Base-by-base conservation (phyloP, 139 green algal species). In the Chlamydomonas asymmetrica region DNA sequence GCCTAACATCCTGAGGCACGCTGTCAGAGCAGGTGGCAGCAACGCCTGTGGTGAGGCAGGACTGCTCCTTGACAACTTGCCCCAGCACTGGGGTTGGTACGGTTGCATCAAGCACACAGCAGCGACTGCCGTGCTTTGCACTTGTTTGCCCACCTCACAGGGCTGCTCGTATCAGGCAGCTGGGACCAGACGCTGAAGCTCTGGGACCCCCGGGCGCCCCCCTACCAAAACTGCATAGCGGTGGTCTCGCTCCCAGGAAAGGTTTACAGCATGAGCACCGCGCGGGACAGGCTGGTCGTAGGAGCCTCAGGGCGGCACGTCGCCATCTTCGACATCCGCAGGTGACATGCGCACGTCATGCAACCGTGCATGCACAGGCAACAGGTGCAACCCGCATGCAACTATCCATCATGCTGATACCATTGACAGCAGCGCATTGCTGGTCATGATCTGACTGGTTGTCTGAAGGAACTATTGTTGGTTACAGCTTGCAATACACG, bases 271-370 rank as follows among this genome's bases (percentile, higher is more conserved):
- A 90, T 95, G 84, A 81, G 79, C 5, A 45, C 74, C 13, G 80
- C 76, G 1, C 32, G 66, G 0, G 56, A 72, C 18, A 71, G 84
- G 13, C 74, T 98, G 20, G 92, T 97, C 40, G 88, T 97, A 32
- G 94, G 71, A 41, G 95, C 86, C 10, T 89, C 89, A 10, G 85
- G 80, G n/a, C 74, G 91, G 9, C 88, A 95, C 43, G 84, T 98
- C 39, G 73, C 86, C 39, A 86, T 98, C 38, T 97, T 88, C 75
- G 92, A 97, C 74, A 35, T 93, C 9, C 75, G 88, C 49, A 91
- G 79, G 88, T 93, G 52, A 49, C n/a, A n/a, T n/a, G n/a, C n/a
- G n/a, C n/a, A n/a, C n/a, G n/a, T n/a, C n/a, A n/a, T n/a, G n/a
- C n/a, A n/a, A n/a, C n/a, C n/a, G n/a, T n/a, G n/a, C n/a, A n/a